phyloP scores from a whole-genome alignment of 2,329 filamentous ascomycete genomes.

The Penicillium aurantiogriseum region DNA sequence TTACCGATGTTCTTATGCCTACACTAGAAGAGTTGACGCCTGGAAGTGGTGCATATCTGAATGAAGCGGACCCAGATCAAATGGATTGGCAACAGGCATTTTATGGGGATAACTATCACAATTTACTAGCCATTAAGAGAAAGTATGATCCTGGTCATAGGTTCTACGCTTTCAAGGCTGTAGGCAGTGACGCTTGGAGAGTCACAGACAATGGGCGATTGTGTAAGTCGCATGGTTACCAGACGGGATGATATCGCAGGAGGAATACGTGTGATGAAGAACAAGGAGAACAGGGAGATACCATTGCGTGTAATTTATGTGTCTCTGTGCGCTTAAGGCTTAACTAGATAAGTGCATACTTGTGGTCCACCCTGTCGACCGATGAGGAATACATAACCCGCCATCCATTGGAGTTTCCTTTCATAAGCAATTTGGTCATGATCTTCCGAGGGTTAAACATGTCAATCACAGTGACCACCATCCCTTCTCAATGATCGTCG shows the following conservation, averaged over 20 bases:
- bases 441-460: neutral
- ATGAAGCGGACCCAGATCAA: constrained; percentile 25
- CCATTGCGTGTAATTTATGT: neutral
- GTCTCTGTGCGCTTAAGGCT: neutral
- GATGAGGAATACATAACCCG: neutral
- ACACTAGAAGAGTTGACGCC: constrained; percentile 12
- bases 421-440: neutral
- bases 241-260: neutral
- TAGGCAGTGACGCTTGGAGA: constrained; percentile 14
- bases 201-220: neutral
- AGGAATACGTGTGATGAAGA: neutral
- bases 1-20: constrained; percentile 13
- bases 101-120: constrained; percentile 20
- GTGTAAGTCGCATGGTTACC: neutral
- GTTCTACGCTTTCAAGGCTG: constrained; percentile 14
- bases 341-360: neutral
- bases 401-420: neutral
- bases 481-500: constrained; percentile 3
- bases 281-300: neutral
- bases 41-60: constrained; percentile 23
- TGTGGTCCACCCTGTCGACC: neutral
- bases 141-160: constrained; percentile 15
- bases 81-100: constrained; percentile 23
- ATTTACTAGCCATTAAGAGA: constrained; percentile 4
- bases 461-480: constrained; percentile 6